Conservation (phyloP, 1,284 basidiomycete genomes). For the Amylostereum areolatum region DNA sequence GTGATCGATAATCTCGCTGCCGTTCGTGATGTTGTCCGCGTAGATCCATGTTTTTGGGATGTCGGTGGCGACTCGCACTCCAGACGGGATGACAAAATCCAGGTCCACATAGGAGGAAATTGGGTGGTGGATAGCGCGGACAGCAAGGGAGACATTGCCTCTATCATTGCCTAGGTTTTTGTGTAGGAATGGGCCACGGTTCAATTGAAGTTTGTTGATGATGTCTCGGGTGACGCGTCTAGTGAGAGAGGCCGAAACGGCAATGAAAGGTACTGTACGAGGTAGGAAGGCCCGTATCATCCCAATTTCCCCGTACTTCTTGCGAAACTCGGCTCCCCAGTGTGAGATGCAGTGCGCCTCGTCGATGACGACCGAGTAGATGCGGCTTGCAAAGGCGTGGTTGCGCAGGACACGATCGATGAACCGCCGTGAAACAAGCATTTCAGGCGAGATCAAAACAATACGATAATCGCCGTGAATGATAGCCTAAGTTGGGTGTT, state of each 20-base stretch:
- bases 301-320: neutral
- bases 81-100: conserved; percentile 25
- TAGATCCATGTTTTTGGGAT: conserved; percentile 12
- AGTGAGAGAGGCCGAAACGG: neutral
- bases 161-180: neutral
- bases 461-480: neutral
- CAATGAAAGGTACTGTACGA: neutral
- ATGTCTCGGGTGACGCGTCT: neutral
- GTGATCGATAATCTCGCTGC: conserved; percentile 15
- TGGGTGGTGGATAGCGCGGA: neutral
- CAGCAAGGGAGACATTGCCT: neutral
- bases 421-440: neutral
- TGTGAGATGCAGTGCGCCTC: neutral
- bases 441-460: neutral
- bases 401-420: neutral
- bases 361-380: neutral
- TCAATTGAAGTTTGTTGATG: neutral
- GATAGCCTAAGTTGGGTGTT: neutral
- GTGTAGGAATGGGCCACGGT: neutral
- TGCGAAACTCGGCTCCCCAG: neutral
- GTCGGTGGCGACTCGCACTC: neutral
- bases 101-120: conserved; percentile 17
- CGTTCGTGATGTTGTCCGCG: conserved; percentile 12
- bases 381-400: neutral
- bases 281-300: neutral